phyloP scores from a whole-genome alignment of 441 rosid species.

The Croton setiger region DNA sequence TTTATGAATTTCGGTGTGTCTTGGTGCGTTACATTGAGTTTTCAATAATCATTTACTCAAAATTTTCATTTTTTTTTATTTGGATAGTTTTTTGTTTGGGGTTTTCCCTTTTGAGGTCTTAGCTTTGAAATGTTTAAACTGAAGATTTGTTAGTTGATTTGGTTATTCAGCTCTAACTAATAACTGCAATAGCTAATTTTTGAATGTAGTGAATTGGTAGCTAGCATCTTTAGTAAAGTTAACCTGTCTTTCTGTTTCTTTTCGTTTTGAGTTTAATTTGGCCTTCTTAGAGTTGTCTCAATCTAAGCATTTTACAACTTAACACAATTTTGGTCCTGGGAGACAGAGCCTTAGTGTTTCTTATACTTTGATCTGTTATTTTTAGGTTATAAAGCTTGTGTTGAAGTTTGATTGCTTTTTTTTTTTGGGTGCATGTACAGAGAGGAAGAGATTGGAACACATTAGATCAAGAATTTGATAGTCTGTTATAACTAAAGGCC shows the following conservation, averaged over 20 bases:
- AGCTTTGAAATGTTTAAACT: not conserved
- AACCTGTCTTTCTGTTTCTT: not conserved
- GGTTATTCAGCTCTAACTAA: not conserved
- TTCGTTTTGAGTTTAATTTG: not conserved
- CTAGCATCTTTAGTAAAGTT: not conserved
- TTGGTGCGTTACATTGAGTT: no score
- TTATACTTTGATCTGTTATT: not conserved
- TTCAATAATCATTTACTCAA: not conserved
- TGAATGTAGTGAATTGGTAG: not conserved
- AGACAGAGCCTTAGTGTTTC: not conserved
- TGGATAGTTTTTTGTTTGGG: not conserved
- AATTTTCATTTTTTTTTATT: not conserved
- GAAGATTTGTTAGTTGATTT: not conserved
- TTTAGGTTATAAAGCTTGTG: not conserved
- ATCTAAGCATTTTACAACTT: not conserved
- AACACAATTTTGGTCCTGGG: no score
- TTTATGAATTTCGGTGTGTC: no score
- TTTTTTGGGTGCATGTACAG: conserved; percentile 7
- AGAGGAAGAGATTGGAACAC: conserved; percentile 2
- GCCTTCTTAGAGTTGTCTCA: not conserved
- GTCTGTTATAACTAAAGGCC: conserved; percentile 8
- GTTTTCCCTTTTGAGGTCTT: not conserved
- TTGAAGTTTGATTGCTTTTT: not conserved
- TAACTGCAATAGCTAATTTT: not conserved
- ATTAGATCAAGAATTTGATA: conserved; percentile 4